Evolutionary conservation across 1,284 basidiomycete genomes (phyloP), one percentile per base, ranked within the genome.

Genomic region (Ceratobasidium sp.): DNA sequence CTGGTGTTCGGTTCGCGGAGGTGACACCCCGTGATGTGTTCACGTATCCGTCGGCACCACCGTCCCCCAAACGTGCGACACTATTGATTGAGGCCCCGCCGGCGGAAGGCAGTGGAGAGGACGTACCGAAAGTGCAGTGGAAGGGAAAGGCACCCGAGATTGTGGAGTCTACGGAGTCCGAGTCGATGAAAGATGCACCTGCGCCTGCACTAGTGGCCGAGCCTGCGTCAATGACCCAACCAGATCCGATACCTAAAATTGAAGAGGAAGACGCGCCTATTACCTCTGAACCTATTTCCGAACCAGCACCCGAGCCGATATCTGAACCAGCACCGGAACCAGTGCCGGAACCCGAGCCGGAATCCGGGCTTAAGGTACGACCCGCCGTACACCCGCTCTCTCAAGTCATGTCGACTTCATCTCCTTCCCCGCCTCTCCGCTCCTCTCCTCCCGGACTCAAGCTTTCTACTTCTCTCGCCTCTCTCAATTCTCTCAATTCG

Each of bases 1-100:
- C 88, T 6, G 87, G 84, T 76, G 82, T 91, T 20, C 89, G 90
- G n/a, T 91, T 91, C 77, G 89, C 89, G 33, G 88, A 90, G 9
- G 82, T 90, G 13, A 88, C 86, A 0, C 86, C 89, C 0, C 82
- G 86, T 9, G 88, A 90, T 78, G 90, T 95, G 1, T 88, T 94
- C 83, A 91, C 95, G 0, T 95, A 95, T 82, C 92, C 94, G 81
- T 94, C 93, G 26, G 91, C 91, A 0, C 94, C 93, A 1, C 86
- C 92, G 2, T 94, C 94, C 3, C 93, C 94, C 0, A 89, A 89
- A 58, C 88, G 87, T 79, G 79, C 85, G 0, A 80, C 90, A 3
- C 84, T 85, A 0, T 82, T 88, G 0, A 82, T 87, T 9, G 86
- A 88, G 3, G 87, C 90, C n/a, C 90, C 91, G 0, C 86, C 92